phyloP scores from a whole-genome alignment of 768 basidiomycete genomes.

The Tricholoma saponaceum region DNA sequence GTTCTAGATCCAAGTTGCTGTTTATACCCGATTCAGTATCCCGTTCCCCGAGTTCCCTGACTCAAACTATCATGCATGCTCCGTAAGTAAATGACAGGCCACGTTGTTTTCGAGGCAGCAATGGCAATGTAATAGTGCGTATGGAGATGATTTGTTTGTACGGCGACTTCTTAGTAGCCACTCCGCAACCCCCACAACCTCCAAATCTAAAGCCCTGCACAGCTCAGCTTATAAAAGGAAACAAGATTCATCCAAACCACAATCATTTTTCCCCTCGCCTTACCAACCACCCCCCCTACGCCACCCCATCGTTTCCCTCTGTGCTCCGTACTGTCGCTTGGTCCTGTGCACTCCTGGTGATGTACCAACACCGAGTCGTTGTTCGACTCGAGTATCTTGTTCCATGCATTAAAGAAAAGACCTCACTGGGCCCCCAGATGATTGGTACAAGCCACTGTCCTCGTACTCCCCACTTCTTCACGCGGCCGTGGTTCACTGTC shows the following conservation, averaged over 20 bases:
- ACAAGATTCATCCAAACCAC: not conserved
- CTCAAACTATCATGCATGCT: no score
- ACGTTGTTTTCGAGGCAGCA: not conserved
- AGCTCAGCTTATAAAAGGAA: not conserved
- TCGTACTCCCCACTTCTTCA: no score
- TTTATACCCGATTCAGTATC: not conserved
- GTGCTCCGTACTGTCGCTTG: not conserved
- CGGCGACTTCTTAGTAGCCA: not conserved
- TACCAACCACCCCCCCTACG: not conserved
- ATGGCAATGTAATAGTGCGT: not conserved
- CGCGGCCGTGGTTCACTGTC: not conserved
- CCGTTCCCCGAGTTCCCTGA: no score
- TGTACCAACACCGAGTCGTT: not conserved
- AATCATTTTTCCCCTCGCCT: not conserved
- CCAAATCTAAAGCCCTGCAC: not conserved
- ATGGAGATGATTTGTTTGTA: not conserved
- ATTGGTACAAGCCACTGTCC: no score
- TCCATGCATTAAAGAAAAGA: slow-evolving; percentile 5
- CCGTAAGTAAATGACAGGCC: not conserved
- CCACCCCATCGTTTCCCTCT: not conserved
- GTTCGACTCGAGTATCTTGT: slow-evolving; percentile 1
- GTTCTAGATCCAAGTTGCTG: not conserved
- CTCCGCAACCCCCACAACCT: not conserved
- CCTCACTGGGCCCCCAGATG: no score
- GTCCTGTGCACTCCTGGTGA: not conserved